A percentile compares a stretch with the other conserved stretches of the same genome.
Conservation (phyloP, 2,329 filamentous ascomycete genomes). For the Alternaria consortialis region DNA sequence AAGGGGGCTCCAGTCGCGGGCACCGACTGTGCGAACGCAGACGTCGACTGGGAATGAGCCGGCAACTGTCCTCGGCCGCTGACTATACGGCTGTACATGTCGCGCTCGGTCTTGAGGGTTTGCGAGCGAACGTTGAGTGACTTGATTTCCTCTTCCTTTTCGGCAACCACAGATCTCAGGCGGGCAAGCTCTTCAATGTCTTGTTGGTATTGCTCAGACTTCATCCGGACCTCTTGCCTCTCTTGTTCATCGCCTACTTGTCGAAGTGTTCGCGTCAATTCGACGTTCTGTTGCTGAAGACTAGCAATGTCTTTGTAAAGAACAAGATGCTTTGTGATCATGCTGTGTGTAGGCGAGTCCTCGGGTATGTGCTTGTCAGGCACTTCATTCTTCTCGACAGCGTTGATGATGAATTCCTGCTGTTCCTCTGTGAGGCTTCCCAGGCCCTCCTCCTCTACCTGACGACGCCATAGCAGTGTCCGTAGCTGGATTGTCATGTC, state of each 20-base stretch:
- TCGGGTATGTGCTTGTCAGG: conserved; percentile 70
- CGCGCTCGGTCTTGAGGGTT: conserved; percentile 93
- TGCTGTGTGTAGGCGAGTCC: conserved; percentile 82
- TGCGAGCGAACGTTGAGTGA: conserved; percentile 84
- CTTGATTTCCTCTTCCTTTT: conserved; percentile 84
- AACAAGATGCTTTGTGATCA: conserved; percentile 90
- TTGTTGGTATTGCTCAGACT: conserved; percentile 63
- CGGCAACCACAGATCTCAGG: conserved; percentile 75
- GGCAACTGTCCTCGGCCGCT: conserved; percentile 74
- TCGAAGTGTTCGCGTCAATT: conserved; percentile 82
- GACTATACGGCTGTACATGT: conserved; percentile 96
- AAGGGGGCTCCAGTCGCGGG: conserved; percentile 14
- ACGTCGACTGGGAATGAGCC: conserved; percentile 39
- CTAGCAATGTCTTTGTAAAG: conserved; percentile 87
- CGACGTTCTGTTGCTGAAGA: conserved; percentile 86
- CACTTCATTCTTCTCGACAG: conserved; percentile 75
- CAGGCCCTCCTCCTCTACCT: conserved; percentile 81
- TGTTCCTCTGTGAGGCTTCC: conserved; percentile 77
- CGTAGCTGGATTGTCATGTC: conserved; percentile 92
- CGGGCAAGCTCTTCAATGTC: conserved; percentile 75
- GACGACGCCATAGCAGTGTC: conserved; percentile 85
- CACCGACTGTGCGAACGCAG: conserved; percentile 34
- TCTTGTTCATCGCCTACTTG: conserved; percentile 90
- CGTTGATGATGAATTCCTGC: conserved; percentile 75
- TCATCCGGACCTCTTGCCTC: conserved; percentile 80